phyloP scores from a whole-genome alignment of 2,329 filamentous ascomycete genomes.

The Colletotrichum kahawae region DNA sequence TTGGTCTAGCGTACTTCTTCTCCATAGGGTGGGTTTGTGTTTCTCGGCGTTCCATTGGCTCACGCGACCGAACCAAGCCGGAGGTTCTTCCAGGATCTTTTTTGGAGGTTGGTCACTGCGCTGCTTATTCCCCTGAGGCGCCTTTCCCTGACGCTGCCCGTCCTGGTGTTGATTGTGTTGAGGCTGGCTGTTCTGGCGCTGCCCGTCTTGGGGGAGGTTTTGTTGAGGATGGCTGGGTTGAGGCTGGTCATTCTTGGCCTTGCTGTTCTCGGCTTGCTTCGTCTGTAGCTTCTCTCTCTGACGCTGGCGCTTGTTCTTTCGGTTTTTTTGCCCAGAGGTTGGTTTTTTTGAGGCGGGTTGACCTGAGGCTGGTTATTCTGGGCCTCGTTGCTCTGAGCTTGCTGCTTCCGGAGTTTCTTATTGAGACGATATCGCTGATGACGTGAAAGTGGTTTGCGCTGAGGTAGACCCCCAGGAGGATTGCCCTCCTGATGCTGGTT shows the following conservation, averaged over 20 bases:
- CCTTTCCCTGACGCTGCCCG: not conserved
- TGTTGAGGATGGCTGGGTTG: not conserved
- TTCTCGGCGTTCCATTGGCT: not conserved
- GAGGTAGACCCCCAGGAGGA: accelerated
- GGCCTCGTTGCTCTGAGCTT: not conserved
- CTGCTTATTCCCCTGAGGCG: not conserved
- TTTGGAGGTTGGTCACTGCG: not conserved
- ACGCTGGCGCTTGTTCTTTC: not conserved
- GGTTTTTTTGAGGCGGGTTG: too few species aligned
- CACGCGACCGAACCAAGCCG: not conserved
- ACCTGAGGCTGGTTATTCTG: not conserved
- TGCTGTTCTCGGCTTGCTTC: not conserved
- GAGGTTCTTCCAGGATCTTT: not conserved
- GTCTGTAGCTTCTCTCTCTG: not conserved
- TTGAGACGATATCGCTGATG: not conserved
- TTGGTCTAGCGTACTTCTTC: not conserved
- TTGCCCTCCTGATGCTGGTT: not conserved
- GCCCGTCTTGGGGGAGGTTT: not conserved
- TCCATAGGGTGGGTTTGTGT: not conserved
- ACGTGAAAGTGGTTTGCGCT: not conserved
- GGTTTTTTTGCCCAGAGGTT: too few species aligned
- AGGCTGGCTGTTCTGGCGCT: not conserved
- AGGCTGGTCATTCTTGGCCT: not conserved
- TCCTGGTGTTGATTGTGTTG: not conserved
- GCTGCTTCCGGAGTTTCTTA: not conserved